Conservation (phyloP, 1,284 basidiomycete species). For the Papiliotrema flavescens region DNA sequence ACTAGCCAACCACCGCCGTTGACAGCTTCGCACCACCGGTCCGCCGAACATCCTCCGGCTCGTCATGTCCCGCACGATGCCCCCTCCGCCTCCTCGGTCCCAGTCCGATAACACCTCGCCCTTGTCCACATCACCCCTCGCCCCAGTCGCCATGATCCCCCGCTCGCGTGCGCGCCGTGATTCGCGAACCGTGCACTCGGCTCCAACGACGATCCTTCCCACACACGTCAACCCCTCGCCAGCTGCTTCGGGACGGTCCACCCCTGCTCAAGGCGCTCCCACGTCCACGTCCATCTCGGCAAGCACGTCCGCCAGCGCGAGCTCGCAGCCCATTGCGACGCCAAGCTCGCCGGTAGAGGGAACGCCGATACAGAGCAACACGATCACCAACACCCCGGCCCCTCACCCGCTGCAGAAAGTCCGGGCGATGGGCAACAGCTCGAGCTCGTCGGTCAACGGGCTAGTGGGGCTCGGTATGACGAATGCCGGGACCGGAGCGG, state of each 20-base stretch:
- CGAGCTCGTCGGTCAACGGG: not conserved
- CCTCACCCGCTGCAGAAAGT: not conserved
- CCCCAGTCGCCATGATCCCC: not conserved
- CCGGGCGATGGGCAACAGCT: not conserved
- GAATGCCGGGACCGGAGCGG: not conserved
- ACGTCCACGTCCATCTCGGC: not conserved
- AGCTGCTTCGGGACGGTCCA: not conserved
- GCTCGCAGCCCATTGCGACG: not conserved
- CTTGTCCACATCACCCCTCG: not conserved
- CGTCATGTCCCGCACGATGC: not conserved
- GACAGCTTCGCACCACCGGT: too few relatives aligned
- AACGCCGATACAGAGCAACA: not conserved
- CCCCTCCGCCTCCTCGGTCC: not conserved
- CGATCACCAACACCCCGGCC: not conserved
- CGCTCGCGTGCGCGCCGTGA: not conserved
- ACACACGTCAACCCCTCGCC: not conserved
- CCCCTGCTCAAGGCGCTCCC: not conserved
- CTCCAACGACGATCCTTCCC: not conserved
- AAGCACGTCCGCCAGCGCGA: not conserved
- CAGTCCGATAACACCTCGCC: not conserved
- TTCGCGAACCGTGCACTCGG: not conserved
- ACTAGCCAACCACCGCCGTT: too few relatives aligned
- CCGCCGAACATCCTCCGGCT: not conserved
- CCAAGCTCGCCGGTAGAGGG: not conserved
- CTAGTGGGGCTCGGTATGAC: not conserved